Base-by-base conservation (phyloP, 2,329 filamentous ascomycete species). In the Fonsecaea pedrosoi region DNA sequence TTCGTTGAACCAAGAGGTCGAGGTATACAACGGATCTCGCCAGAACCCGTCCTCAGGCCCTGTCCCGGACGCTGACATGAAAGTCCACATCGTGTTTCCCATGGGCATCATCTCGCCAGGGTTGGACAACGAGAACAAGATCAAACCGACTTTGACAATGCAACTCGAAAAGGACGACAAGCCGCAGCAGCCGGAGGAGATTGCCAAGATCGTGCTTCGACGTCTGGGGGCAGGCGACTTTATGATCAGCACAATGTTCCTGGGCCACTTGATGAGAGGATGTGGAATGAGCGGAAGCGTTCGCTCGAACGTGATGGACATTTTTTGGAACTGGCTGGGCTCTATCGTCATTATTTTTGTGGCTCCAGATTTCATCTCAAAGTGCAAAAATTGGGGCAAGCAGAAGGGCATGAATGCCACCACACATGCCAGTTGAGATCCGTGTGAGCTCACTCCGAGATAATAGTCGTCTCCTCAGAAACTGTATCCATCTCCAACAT, bases 81-180 rank as follows among this genome's bases (percentile, higher is more conserved):
- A 90, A 73, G 84, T 97, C 21, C 92, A 96, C 74, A 86, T 92
- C 50, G 87, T 98, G 12, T 91, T 89, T 73, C 95, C 95, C 0
- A 94, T 91, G 61, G 92, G 90, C 2, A 98, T 99, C 70, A 83
- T 88, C 13, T 89, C 86, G 5, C 89, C 92, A 0, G 93, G 94
- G 0, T 85, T 90, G 60, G 89, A 89, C 67, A 83, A 86, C 18
- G 94, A 98, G 80, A 89, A 96, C 74, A 78, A 82, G 73, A 86
- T 86, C 34, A 98, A 98, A 79, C 94, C 94, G 7, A 87, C 85
- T 4, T 84, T 97, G 58, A 97, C 94, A 2, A 85, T 88, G 71
- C 83, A 89, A 60, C 80, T 98, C 54, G 95, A 98, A 79, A 88
- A 91, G 72, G 85, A 86, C n/a, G 95, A 99, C 76, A 90, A 89